Conservation (phyloP, 148 eudicot genomes). For the Nepenthes mirabilis region DNA sequence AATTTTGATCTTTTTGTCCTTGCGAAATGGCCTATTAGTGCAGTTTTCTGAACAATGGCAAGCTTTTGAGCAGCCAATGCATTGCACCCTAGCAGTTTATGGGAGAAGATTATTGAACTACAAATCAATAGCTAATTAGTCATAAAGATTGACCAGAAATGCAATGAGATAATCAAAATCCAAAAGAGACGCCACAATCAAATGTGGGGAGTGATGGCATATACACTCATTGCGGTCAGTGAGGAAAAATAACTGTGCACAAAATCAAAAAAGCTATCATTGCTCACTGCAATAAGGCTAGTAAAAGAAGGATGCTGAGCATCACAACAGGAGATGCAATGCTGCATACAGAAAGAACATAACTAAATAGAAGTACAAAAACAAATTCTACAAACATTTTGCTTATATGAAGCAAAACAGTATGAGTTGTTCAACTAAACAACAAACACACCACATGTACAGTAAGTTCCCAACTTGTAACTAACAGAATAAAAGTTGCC, state of each 20-base stretch:
- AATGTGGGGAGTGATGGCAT: too few species aligned
- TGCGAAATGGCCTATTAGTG: slow-evolving; percentile 78
- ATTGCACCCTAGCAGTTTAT: slow-evolving; percentile 51
- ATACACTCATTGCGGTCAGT: too few species aligned
- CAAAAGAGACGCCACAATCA: too few species aligned
- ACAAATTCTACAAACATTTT: background rate
- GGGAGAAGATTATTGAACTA: background rate
- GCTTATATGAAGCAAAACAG: background rate
- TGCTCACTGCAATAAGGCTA: too few species aligned
- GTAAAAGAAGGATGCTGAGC: too few species aligned
- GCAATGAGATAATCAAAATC: too few species aligned
- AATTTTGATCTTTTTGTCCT: slow-evolving; percentile 59
- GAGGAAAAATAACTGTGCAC: too few species aligned
- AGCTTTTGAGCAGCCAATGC: slow-evolving; percentile 85
- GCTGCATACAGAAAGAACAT: background rate
- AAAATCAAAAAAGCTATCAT: too few species aligned
- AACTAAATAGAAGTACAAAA: background rate
- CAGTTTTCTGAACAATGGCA: slow-evolving; percentile 79
- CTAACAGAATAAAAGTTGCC: too few species aligned
- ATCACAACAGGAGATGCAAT: too few species aligned
- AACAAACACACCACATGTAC: background rate
- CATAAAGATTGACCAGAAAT: background rate
- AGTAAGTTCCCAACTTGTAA: background rate
- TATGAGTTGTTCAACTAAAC: background rate
- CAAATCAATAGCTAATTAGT: background rate